phyloP scores from a whole-genome alignment of 1,139 yeast genomes.

The Arxiozyma heterogenica region DNA sequence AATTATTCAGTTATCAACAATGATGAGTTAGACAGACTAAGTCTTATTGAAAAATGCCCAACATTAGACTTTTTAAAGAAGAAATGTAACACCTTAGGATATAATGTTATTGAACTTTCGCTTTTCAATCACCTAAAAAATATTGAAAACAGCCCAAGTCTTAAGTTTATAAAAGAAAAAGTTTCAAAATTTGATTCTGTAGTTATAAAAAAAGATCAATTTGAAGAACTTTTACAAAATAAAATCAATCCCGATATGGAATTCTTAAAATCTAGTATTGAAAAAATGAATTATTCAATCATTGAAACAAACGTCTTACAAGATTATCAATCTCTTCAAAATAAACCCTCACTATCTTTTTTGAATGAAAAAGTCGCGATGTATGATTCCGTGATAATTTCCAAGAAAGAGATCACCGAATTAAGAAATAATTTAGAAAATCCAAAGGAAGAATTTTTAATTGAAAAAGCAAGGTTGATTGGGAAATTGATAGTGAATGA shows the following conservation, averaged over 20 bases:
- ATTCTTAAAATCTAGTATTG: constrained; percentile 2
- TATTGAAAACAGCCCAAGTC: constrained; percentile 16
- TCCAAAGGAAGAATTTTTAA: constrained; percentile 15
- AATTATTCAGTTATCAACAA: constrained; percentile 4
- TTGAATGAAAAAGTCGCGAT: constrained; percentile 19
- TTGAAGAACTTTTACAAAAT: background rate
- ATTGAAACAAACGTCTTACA: background rate
- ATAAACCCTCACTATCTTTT: constrained; percentile 12
- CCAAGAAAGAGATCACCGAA: constrained; percentile 1
- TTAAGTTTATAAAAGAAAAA: constrained; percentile 22
- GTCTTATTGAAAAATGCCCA: constrained; percentile 15
- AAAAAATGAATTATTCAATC: background rate
- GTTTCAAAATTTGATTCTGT: constrained; percentile 8
- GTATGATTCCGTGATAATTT: constrained; percentile 3
- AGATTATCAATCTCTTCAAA: background rate
- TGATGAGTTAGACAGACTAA: constrained; percentile 2
- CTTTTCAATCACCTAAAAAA: background rate
- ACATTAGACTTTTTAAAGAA: constrained; percentile 2
- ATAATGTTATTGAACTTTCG: constrained; percentile 1
- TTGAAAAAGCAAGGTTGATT: constrained; percentile 1
- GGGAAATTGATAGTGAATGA: background rate
- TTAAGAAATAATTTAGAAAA: constrained; percentile 3
- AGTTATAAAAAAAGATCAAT: constrained; percentile 10
- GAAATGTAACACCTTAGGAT: background rate
- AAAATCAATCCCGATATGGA: constrained; percentile 12